Base-by-base conservation (phyloP, 2,329 filamentous ascomycete genomes). In the Trichophyton simii region DNA sequence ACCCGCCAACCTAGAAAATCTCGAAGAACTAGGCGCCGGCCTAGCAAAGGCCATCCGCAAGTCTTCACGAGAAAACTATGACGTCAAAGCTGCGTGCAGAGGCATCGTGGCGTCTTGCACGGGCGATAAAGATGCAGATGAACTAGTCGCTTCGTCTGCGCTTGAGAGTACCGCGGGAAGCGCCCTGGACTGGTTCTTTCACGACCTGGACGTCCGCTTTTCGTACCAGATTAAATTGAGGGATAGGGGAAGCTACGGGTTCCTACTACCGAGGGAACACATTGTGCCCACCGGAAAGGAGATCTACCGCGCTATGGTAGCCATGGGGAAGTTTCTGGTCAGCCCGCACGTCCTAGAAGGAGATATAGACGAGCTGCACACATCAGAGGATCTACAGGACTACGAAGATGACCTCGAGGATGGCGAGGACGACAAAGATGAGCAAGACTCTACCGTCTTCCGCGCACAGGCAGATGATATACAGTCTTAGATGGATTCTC, bases 101-200 rank as follows among this genome's bases (percentile, higher is more conserved):
- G 61, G 89, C 15, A 87, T 88, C 18, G 81, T 88, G 1, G 70
- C 67, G 1, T 54, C 50, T 13, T 13, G 50, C 22, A 25, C 25
- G 15, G 28, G 20, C 4, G 68, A 68, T 42, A 66, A 63, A 28
- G 67, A 69, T 28, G 54, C 72, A 55, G 18, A 48, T 25, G 62
- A 46, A 8, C 28, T 68, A 36, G 63, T 69, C 25, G 68, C 69
- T 36, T 60, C 63, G 13, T 75, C 78, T 22, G 78, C 79, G 2
- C 78, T 91, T 64, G 88, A 94, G 70, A 82, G 82, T 0, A 84
- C 86, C 2, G 91, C 92, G 44, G 92, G 92, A 2, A 91, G 88
- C 57, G 89, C 89, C 1, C 84, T 97, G 48, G 94, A 97, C 74
- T 97, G 89, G 85, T 96, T 99, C 74, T 96, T 95, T 72, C 89